Evolutionary conservation across 2,329 filamentous ascomycete species (phyloP), one percentile per base, ranked within the genome.

Genomic region (Boeremia exigua): DNA sequence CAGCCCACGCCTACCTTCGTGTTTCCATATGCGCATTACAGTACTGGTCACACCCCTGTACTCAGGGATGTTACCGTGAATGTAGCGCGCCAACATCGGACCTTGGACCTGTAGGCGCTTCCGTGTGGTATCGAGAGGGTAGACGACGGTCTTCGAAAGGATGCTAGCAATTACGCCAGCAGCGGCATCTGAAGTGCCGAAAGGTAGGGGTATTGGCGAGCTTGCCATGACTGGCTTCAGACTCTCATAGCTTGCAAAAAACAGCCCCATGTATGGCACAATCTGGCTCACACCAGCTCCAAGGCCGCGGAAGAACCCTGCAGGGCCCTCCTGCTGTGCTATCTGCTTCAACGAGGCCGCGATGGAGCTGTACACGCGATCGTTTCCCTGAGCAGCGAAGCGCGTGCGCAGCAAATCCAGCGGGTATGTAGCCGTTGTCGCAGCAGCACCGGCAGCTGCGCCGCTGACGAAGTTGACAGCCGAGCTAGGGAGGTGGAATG

Each of bases 31-130:
- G 58, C 81, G 78, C 52, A 74, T 73, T 58, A 96, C 80, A 0
- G 91, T 91, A 39, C 80, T 80, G 4, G 86, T 66, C 0, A 96
- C 86, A 12, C 81, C 82, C 5, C 79, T 81, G 70, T 97, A 98
- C 64, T 89, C 87, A 1, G 95, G 95, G 9, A 98, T 96, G 69
- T 96, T 92, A 67, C 86, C 85, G 75, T 96, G 90, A 14, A 94
- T 86, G 73, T 97, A 99, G 61, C 82, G 82, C 33, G 78, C 78
- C 59, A 93, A 82, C 57, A 90, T 96, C 1, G 95, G 95, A 0
- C 95, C 95, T 75, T 99, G 95, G 3, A 99, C 92, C 77, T 99
- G 95, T 63, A 99, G 83, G 42, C 95, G 83, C 80, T 98, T 99
- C 62, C 95, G 82, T 32, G 97, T 91, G 27, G 96, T 86, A 73